Conservation (phyloP, 2,329 filamentous ascomycete genomes). For the Ceratocystis cubensis region DNA sequence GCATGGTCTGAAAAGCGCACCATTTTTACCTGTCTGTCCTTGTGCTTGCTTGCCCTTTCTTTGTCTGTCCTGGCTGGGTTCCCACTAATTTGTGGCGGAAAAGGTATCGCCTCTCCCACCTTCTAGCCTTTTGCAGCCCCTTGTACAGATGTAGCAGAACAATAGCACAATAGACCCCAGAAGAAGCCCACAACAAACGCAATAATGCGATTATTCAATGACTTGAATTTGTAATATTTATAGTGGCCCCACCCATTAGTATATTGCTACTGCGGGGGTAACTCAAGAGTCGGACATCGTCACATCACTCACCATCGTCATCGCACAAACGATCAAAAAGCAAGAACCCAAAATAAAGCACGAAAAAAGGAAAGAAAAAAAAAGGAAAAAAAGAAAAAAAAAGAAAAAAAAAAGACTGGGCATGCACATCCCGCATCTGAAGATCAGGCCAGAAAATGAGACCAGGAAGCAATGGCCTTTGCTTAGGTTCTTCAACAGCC, state of each 20-base stretch:
- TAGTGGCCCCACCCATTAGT: not conserved
- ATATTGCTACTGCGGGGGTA: not conserved
- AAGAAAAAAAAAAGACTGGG: not conserved
- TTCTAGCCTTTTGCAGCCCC: not conserved
- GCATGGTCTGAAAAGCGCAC: not conserved
- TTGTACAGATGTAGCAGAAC: not conserved
- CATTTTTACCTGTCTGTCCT: not conserved
- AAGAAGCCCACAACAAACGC: not conserved
- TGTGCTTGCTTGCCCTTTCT: not conserved
- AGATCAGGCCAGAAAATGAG: conserved; percentile 5
- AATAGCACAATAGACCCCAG: not conserved
- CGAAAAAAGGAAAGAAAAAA: not conserved
- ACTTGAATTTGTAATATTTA: not conserved
- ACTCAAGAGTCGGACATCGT: not conserved
- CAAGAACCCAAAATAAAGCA: not conserved
- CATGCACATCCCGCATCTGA: not conserved
- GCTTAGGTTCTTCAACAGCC: not conserved
- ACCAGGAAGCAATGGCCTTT: not conserved
- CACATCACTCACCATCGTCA: not conserved
- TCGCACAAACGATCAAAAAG: not conserved
- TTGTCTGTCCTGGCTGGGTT: not conserved
- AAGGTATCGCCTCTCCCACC: not conserved
- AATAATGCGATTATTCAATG: not conserved
- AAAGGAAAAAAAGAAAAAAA: not conserved
- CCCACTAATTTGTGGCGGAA: not conserved